Percentiles rank a stretch among this genome's conserved stretches.
These are phyloP conservation scores for Laburnicola sp. DNA, from an alignment of 2,329 filamentous ascomycete genomes.

Conservation along the genomic window DNA sequence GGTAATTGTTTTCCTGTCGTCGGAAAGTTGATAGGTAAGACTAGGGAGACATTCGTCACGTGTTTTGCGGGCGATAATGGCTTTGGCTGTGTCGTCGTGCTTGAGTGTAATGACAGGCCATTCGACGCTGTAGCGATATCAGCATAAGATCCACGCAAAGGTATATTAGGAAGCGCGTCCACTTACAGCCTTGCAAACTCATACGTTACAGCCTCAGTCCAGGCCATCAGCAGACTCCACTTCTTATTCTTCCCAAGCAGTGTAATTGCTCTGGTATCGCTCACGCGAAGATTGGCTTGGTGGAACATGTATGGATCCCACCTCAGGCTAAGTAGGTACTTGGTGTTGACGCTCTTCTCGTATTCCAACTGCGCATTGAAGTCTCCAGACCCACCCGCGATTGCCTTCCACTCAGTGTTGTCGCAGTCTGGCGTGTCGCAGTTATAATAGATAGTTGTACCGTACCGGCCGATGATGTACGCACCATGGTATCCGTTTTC, in stretches of 20 bases:
- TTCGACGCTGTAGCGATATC: slow-evolving; percentile 11
- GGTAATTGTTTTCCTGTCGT: slow-evolving; percentile 49
- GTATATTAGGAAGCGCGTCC: background rate
- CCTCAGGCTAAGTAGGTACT: slow-evolving; percentile 58
- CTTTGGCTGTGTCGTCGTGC: slow-evolving; percentile 56
- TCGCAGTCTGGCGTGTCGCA: slow-evolving; percentile 60
- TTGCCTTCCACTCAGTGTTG: slow-evolving; percentile 60
- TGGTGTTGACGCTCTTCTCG: slow-evolving; percentile 56
- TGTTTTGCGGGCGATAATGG: slow-evolving; percentile 55
- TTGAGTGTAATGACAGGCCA: slow-evolving; percentile 59
- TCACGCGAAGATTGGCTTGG: slow-evolving; percentile 59
- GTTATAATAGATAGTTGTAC: slow-evolving; percentile 65
- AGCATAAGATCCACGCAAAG: background rate
- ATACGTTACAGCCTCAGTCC: slow-evolving; percentile 58
- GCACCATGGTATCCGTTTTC: slow-evolving; percentile 59
- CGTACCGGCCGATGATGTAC: slow-evolving; percentile 59
- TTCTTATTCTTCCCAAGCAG: slow-evolving; percentile 51
- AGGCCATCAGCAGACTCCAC: slow-evolving; percentile 57
- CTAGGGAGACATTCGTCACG: slow-evolving; percentile 57
- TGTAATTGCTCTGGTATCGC: slow-evolving; percentile 49
- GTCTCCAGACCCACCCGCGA: slow-evolving; percentile 54
- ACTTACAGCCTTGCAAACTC: slow-evolving; percentile 54
- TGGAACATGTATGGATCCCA: slow-evolving; percentile 63
- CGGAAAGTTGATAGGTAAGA: slow-evolving; percentile 50
- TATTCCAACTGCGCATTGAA: slow-evolving; percentile 56